Percentiles rank a stretch among this genome's conserved stretches.
Evolutionary conservation across 768 basidiomycete species (phyloP).

Genomic region (Phylloporus scabripes): DNA sequence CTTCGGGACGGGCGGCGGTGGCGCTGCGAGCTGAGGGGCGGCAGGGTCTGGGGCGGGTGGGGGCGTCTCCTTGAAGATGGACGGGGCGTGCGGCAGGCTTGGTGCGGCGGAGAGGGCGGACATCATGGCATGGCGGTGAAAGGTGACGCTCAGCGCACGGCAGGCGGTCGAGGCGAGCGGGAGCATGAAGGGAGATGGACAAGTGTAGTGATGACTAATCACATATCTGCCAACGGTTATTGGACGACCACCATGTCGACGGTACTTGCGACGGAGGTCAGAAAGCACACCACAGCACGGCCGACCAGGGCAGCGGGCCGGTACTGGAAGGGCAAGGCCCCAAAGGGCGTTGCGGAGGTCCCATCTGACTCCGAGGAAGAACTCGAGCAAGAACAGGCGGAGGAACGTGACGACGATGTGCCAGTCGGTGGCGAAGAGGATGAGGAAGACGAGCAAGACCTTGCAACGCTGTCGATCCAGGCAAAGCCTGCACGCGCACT

Average conservation of each 20-base stretch:
- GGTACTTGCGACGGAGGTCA: slow-evolving; percentile 32
- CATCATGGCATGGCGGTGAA: slow-evolving; percentile 59
- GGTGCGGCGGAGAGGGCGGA: slow-evolving; percentile 44
- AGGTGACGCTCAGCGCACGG: slow-evolving; percentile 3
- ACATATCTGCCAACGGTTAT: slow-evolving; percentile 6
- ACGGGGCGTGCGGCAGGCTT: slow-evolving; percentile 12
- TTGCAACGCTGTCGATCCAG: slow-evolving; percentile 34
- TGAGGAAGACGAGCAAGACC: slow-evolving; percentile 42
- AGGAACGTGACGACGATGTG: slow-evolving; percentile 49
- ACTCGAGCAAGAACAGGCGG: slow-evolving; percentile 40
- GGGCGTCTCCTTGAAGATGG: slow-evolving; percentile 40
- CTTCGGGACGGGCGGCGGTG: slow-evolving; percentile 66
- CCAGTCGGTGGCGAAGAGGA: slow-evolving; percentile 55
- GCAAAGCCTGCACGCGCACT: slow-evolving; percentile 46
- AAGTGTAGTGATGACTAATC: slow-evolving; percentile 17
- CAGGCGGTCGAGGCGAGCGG: slow-evolving; percentile 9
- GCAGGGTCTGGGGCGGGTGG: slow-evolving; percentile 61
- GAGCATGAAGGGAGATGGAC: slow-evolving; percentile 1
- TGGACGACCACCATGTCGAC: slow-evolving; percentile 29
- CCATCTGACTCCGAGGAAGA: slow-evolving; percentile 65
- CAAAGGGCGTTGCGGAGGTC: slow-evolving; percentile 59
- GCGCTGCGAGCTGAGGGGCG: slow-evolving; percentile 66
- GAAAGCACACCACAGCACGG: slow-evolving; percentile 75
- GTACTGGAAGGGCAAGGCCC: slow-evolving; percentile 88
- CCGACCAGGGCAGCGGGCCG: slow-evolving; percentile 74